Evolutionary conservation across 2,329 filamentous ascomycete species (phyloP), one percentile per base, ranked within the genome.

Genomic region (Paecilomyces variotii): DNA sequence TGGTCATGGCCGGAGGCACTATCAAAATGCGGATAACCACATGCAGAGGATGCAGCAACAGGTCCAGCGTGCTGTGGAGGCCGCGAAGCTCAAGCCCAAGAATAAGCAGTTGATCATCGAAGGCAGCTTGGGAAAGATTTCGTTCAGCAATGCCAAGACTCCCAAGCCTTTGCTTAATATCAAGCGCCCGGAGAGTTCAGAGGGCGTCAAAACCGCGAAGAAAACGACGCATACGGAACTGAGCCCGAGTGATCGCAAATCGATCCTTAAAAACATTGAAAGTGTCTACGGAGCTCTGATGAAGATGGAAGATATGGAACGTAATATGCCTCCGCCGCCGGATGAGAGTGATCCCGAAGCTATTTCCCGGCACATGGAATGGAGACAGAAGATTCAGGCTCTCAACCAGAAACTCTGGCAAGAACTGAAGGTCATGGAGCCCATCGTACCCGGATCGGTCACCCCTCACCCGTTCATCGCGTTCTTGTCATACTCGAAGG

Each of bases 31-130:
- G 19, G 94, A 99, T 73, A 99, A 97, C 71, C 94, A 99, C 70
- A 90, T 97, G 78, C 94, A 97, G 73, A 88, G 94, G 57, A 99
- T 99, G 94, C 93, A 99, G 74, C 94, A 99, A 75, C 94, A 99
- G 74, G 95, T 99, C 11, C 93, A 97, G 72, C 87, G 94, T 58
- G 94, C 94, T 26, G 94, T 99, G 0, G 94, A 99, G 71, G 94
- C 94, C 0, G 94, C 94, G 56, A 99, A 97, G 79, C 90, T 91
- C 60, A 93, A 96, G 75, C 94, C 94, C 11, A 99, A 99, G 81
- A 97, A 96, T 71, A 96, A 95, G 69, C 92, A 97, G 72, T 82
- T 99, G 7, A 92, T 97, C 24, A 93, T 99, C 60, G 93, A 97
- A 70, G 94, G 94, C 27, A 97, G 91, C 69, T 78, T 99, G 55